Evolutionary conservation across 805 yeast genomes (phyloP).

Genomic region (Metschnikowia borealis): DNA sequence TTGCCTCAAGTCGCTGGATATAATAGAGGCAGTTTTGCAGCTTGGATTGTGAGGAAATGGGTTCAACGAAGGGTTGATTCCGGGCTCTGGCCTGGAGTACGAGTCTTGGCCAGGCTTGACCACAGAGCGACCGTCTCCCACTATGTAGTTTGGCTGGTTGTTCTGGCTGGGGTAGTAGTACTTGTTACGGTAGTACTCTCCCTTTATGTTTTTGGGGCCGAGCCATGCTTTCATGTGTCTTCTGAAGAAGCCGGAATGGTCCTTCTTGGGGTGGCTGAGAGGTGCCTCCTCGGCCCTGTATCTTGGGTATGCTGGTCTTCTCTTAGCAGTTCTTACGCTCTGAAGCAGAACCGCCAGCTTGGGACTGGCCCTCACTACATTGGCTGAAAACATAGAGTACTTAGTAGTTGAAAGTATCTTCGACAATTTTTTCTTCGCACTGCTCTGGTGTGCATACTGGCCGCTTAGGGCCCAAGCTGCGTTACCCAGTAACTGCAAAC

Average conservation of each 20-base stretch:
- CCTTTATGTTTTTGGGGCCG: conserved; percentile 81
- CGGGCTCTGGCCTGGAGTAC: conserved; percentile 10
- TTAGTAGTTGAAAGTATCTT: neutral
- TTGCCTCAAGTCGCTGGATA: conserved; percentile 56
- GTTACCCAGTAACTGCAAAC: conserved; percentile 1
- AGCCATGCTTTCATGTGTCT: conserved; percentile 67
- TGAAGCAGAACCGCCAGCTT: conserved; percentile 16
- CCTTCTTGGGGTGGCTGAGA: conserved; percentile 32
- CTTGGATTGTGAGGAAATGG: conserved; percentile 80
- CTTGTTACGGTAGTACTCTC: conserved; percentile 74
- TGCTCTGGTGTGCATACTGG: conserved; percentile 2
- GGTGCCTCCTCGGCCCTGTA: conserved; percentile 32
- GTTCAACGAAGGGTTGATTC: conserved; percentile 38
- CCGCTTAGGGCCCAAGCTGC: neutral
- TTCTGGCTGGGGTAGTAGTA: conserved; percentile 64
- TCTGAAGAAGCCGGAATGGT: conserved; percentile 51
- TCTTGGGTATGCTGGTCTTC: conserved; percentile 33
- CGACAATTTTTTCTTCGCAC: conserved; percentile 6
- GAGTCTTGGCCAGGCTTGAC: conserved; percentile 23
- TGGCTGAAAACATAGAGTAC: conserved; percentile 12
- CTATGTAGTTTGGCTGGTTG: conserved; percentile 70
- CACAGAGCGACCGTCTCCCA: conserved; percentile 44
- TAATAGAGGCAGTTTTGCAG: conserved; percentile 61
- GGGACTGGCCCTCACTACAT: conserved; percentile 11
- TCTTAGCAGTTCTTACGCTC: conserved; percentile 18